Base-by-base conservation (phyloP, 306 rosid genomes). In the Purshia tridentata region DNA sequence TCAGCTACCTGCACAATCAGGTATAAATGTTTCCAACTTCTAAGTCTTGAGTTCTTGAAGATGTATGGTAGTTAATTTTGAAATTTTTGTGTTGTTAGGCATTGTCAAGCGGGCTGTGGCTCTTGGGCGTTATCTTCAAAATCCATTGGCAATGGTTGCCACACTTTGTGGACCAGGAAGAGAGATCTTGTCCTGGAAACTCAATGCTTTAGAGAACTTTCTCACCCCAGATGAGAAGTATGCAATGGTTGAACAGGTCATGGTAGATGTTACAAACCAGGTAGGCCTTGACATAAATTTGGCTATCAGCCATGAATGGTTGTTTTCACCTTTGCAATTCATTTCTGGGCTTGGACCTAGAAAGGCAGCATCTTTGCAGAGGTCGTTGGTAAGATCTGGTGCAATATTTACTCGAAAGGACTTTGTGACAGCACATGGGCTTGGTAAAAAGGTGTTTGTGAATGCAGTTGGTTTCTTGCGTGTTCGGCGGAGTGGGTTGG, bases 301-400 rank as follows among this genome's bases (percentile, higher is more conserved):
- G 80, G 96, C 99, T 66, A 83, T 88, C 19, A 83, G 88, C 65
- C 98, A 95, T 12, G 99, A 95, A 74, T 95, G 99, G 99, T 75
- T 95, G 80, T 95, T 95, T 78, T 83, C 92, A 70, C 92, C 99
- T 6, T 78, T 95, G 75, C 98, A 95, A 69, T 91, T 91, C 80
- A 82, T 90, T 81, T 91, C 98, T 77, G 99, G 99, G 74, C 96
- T 95, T 81, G 99, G 99, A 77, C 99, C 98, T 9, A 90, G 99
- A 78, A 95, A 95, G 79, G 97, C 99, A 51, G 95, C 98, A 69
- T 95, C 90, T 72, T 80, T 95, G 73, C 97, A 95, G 78, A 82
- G 96, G 77, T 91, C 97, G 19, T 74, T 95, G 81, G 96, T 95
- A 58, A 88, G 96, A 83, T 87, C 93, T 69, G 96, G 98, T 58